phyloP scores from a whole-genome alignment of 768 basidiomycete species.

The Tulasnella sp. region DNA sequence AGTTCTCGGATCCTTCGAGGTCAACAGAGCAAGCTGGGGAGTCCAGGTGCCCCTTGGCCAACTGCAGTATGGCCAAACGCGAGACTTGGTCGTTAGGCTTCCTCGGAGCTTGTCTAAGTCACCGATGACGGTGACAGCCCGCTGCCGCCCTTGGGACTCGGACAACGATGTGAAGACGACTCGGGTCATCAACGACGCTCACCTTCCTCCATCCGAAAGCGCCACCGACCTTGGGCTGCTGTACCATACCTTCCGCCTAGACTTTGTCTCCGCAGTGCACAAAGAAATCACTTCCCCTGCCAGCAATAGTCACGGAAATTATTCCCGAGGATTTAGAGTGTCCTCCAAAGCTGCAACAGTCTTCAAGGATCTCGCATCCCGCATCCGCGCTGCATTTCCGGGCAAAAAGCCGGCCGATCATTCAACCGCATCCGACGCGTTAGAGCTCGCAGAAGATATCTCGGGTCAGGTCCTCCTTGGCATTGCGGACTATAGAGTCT shows the following conservation, averaged over 20 bases:
- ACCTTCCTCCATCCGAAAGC: conserved; percentile 1
- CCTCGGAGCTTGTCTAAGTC: neutral
- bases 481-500: conserved; percentile 8
- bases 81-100: conserved; percentile 28
- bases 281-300: neutral
- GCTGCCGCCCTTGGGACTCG: conserved; percentile 20
- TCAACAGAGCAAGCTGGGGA: neutral
- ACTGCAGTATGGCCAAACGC: conserved; percentile 32
- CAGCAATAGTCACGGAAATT: neutral
- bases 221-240: neutral
- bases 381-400: conserved; percentile 7
- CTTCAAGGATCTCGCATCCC: neutral
- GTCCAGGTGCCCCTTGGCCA: conserved; percentile 12
- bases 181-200: neutral
- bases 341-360: neutral
- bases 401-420: conserved; percentile 12
- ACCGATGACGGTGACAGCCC: conserved; percentile 14
- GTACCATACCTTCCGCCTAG: neutral
- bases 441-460: conserved; percentile 30
- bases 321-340: neutral
- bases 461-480: conserved; percentile 30
- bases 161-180: conserved; percentile 1
- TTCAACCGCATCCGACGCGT: conserved; percentile 8
- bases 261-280: neutral
- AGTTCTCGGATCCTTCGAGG: conserved; percentile 8